These are phyloP conservation scores for Tephrocybe sp. DNA, from an alignment of 768 basidiomycete genomes.

Conservation along the genomic window DNA sequence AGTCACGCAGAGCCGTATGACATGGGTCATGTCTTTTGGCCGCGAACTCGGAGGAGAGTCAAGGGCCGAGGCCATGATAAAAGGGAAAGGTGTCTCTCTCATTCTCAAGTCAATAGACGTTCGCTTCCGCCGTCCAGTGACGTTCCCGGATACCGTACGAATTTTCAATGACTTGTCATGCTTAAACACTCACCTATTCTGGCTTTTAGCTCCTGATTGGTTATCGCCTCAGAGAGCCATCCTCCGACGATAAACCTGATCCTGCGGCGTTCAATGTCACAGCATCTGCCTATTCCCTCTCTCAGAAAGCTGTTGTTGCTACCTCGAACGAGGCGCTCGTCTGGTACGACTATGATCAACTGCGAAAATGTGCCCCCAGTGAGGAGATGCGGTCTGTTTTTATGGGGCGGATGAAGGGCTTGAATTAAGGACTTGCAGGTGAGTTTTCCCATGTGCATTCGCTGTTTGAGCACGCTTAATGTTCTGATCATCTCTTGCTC, in stretches of 20 bases:
- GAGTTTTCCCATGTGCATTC: neutral
- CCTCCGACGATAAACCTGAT: constrained; percentile 24
- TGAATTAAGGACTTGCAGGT: neutral
- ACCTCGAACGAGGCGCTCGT: constrained; percentile 65
- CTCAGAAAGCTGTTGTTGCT: constrained; percentile 62
- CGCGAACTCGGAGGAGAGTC: constrained; percentile 57
- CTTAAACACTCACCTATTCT: neutral
- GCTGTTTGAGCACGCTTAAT: constrained; percentile 5
- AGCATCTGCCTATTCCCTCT: constrained; percentile 62
- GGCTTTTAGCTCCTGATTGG: constrained; percentile 62
- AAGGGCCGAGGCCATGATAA: constrained; percentile 56
- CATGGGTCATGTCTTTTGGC: constrained; percentile 63
- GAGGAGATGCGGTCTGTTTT: constrained; percentile 42
- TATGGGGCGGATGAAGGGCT: constrained; percentile 15
- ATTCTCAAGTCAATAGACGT: constrained; percentile 73
- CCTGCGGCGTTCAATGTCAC: constrained; percentile 47
- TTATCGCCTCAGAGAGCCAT: constrained; percentile 43
- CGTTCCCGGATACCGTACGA: constrained; percentile 72
- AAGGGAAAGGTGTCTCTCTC: constrained; percentile 64
- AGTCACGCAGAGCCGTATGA: constrained; percentile 57
- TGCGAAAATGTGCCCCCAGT: constrained; percentile 65
- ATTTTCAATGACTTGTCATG: neutral
- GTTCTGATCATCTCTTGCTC: no score
- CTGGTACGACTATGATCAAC: constrained; percentile 76
- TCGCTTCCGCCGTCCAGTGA: constrained; percentile 69